Conservation (phyloP, 2,329 filamentous ascomycete genomes). For the Colletotrichum australisinense region DNA sequence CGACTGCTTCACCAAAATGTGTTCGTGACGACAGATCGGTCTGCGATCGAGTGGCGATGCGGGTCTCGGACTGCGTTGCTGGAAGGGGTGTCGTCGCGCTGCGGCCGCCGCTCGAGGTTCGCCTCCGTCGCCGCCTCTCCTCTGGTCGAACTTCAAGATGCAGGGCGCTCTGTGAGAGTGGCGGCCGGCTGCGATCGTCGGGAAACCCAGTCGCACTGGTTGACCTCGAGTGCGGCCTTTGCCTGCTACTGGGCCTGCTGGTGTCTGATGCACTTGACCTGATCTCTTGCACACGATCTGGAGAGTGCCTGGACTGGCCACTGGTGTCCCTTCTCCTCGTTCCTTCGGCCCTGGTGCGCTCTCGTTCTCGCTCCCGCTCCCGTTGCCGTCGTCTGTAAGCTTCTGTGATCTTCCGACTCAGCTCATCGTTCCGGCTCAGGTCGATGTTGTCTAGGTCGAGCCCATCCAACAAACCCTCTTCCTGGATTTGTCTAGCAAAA, state of each 20-base stretch:
- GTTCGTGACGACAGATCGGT: slow-evolving; percentile 69
- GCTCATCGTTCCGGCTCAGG: slow-evolving; percentile 84
- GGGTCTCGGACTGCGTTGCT: slow-evolving; percentile 53
- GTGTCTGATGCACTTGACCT: slow-evolving; percentile 38
- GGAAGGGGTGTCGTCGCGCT: slow-evolving; percentile 63
- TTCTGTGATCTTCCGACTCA: slow-evolving; percentile 90
- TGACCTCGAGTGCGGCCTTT: slow-evolving; percentile 58
- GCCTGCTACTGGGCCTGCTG: slow-evolving; percentile 39
- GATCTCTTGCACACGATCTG: slow-evolving; percentile 32
- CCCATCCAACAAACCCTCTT: slow-evolving; percentile 88
- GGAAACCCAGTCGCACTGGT: slow-evolving; percentile 53
- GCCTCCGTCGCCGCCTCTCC: slow-evolving; percentile 55
- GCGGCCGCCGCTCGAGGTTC: slow-evolving; percentile 66
- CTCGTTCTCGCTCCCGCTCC: slow-evolving; percentile 72
- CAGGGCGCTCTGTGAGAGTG: slow-evolving; percentile 56
- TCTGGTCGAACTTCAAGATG: slow-evolving; percentile 64
- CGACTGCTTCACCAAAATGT: slow-evolving; percentile 50
- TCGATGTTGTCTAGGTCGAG: slow-evolving; percentile 91
- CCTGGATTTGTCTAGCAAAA: slow-evolving; percentile 88
- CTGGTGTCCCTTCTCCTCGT: slow-evolving; percentile 55
- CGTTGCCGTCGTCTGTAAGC: slow-evolving; percentile 84
- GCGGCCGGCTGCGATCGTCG: slow-evolving; percentile 65
- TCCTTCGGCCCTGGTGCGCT: slow-evolving; percentile 43
- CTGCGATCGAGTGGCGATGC: slow-evolving; percentile 70
- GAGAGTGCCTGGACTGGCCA: slow-evolving; percentile 50